Evolutionary conservation across 1,284 basidiomycete species (phyloP).

Genomic region (Leccinum ponderosum): DNA sequence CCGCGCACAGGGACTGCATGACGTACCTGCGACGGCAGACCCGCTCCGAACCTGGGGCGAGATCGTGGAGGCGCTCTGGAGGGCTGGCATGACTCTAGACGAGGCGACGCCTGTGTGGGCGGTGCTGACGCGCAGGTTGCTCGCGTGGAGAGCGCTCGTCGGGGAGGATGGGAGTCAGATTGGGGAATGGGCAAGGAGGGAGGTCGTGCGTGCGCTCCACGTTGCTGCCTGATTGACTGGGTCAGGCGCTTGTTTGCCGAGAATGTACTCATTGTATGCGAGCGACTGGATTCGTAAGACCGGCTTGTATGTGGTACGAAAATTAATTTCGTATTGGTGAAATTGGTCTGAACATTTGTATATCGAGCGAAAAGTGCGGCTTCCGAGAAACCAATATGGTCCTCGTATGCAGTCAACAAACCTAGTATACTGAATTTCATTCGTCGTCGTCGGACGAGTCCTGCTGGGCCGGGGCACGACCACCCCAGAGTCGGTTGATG

Average conservation of each 20-base stretch:
- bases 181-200: slow-evolving; percentile 50
- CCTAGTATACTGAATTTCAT: background rate
- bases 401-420: background rate
- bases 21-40: slow-evolving; percentile 29
- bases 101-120: slow-evolving; percentile 45
- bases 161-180: slow-evolving; percentile 37
- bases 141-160: slow-evolving; percentile 54
- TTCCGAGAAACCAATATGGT: background rate
- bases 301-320: background rate
- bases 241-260: background rate
- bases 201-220: slow-evolving; percentile 18
- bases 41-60: slow-evolving; percentile 48
- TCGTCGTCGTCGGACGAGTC: slow-evolving; percentile 16
- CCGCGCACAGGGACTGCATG: slow-evolving; percentile 42
- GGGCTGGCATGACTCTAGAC: slow-evolving; percentile 27
- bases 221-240: background rate
- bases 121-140: slow-evolving; percentile 48
- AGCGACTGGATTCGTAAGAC: background rate
- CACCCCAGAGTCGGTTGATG: slow-evolving; percentile 63
- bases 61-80: slow-evolving; percentile 54
- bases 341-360: background rate
- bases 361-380: background rate
- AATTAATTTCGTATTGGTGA: background rate
- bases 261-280: background rate
- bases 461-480: slow-evolving; percentile 30